phyloP scores from a whole-genome alignment of 139 green algal genomes.

The Medakamo hakoo region DNA sequence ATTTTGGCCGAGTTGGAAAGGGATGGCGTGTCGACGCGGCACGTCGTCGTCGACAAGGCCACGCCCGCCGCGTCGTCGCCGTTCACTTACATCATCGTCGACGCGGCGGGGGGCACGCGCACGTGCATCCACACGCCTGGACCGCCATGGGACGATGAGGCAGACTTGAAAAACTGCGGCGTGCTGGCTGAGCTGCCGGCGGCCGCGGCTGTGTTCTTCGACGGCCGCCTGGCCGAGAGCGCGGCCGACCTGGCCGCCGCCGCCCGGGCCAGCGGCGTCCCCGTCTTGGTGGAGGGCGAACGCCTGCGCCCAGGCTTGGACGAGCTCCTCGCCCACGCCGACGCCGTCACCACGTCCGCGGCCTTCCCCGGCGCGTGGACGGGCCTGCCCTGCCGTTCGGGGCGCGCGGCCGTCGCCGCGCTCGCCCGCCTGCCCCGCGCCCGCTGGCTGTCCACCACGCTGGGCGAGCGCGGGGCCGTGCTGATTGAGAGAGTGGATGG shows the following conservation, averaged over 20 bases:
- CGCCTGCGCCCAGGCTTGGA: slow-evolving; percentile 56
- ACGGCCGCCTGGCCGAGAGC: slow-evolving; percentile 75
- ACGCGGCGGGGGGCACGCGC: slow-evolving; percentile 48
- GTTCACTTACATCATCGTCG: slow-evolving; percentile 97
- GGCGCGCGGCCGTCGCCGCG: slow-evolving; percentile 17
- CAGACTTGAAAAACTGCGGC: slow-evolving; percentile 6
- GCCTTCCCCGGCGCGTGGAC: slow-evolving; percentile 72
- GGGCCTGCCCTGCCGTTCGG: slow-evolving; percentile 15
- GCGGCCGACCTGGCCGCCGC: slow-evolving; percentile 54
- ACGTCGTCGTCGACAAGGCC: slow-evolving; percentile 2
- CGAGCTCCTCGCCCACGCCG: slow-evolving; percentile 52
- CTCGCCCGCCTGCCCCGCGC: slow-evolving; percentile 39
- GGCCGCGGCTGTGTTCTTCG: slow-evolving; percentile 77
- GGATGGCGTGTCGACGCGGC: slow-evolving; percentile 66
- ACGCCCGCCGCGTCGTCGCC: slow-evolving; percentile 49
- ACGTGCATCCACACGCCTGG: slow-evolving; percentile 94
- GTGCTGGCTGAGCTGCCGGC: background rate
- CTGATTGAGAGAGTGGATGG: slow-evolving; percentile 30
- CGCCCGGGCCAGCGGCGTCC: slow-evolving; percentile 32
- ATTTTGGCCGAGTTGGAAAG: slow-evolving; percentile 67
- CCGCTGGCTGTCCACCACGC: slow-evolving; percentile 42
- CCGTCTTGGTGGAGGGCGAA: slow-evolving; percentile 83
- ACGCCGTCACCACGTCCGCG: slow-evolving; percentile 67
- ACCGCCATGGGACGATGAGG: slow-evolving; percentile 51
- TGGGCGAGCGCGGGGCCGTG: slow-evolving; percentile 47